phyloP scores from a whole-genome alignment of 1,139 yeast genomes.

The Candida dubliniensis region DNA sequence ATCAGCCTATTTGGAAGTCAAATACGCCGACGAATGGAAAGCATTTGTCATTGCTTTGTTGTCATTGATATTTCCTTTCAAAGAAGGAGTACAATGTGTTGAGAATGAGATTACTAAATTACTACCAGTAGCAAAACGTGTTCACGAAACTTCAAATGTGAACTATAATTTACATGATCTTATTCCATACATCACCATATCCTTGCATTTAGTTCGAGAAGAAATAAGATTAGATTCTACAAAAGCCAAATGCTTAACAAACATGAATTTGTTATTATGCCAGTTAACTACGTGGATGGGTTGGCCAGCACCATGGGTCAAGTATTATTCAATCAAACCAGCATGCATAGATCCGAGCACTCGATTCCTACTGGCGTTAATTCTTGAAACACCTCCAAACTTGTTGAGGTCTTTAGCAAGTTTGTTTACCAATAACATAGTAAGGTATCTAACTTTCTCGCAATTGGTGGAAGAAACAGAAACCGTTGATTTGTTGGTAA shows the following conservation, averaged over 20 bases:
- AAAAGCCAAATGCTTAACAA: constrained; percentile 26
- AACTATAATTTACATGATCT: constrained; percentile 47
- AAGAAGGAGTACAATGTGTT: constrained; percentile 15
- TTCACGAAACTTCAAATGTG: constrained; percentile 28
- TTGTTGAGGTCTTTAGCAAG: constrained; percentile 54
- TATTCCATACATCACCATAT: constrained; percentile 62
- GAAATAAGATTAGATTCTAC: constrained; percentile 64
- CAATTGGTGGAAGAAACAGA: constrained; percentile 67
- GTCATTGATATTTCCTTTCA: constrained; percentile 47
- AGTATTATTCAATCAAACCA: constrained; percentile 48
- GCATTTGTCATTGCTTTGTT: constrained; percentile 57
- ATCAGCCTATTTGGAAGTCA: constrained; percentile 47
- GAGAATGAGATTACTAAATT: constrained; percentile 40
- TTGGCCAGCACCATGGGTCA: constrained; percentile 71
- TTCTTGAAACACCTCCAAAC: constrained; percentile 54
- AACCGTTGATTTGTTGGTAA: constrained; percentile 55
- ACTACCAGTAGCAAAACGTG: constrained; percentile 37
- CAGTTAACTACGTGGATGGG: constrained; percentile 68
- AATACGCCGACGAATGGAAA: constrained; percentile 57
- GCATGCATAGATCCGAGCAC: constrained; percentile 23
- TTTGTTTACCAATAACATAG: constrained; percentile 44
- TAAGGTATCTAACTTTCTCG: constrained; percentile 65
- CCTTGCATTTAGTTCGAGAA: constrained; percentile 76
- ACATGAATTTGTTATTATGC: constrained; percentile 55
- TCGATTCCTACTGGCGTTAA: constrained; percentile 42